These are phyloP conservation scores for Paramecium biaurelia DNA, from an alignment of 73 alveolate genomes.

Conservation along the genomic window DNA sequence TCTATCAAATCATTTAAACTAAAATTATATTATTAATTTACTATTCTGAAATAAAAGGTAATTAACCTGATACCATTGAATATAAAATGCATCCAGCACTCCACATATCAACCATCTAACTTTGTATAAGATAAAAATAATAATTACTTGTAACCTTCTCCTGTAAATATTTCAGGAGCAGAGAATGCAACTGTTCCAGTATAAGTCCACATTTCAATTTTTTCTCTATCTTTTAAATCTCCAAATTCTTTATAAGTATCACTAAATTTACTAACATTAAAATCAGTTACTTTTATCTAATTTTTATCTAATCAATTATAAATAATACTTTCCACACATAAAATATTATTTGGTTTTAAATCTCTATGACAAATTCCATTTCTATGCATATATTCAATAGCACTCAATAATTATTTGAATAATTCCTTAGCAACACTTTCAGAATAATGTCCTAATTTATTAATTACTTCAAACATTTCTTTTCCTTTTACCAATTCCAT, in stretches of 20 bases:
- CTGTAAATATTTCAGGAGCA: constrained; percentile 61
- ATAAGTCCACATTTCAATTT: constrained; percentile 59
- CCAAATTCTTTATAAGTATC: constrained; percentile 50
- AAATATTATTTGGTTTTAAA: constrained; percentile 53
- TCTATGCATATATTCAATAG: constrained; percentile 60
- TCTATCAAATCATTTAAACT: constrained; percentile 38
- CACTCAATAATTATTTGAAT: constrained; percentile 30
- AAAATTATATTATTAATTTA: not conserved
- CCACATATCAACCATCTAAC: constrained; percentile 60
- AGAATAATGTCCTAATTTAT: constrained; percentile 47
- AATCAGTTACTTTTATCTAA: constrained; percentile 51
- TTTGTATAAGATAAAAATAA: not conserved
- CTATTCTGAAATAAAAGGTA: constrained; percentile 58
- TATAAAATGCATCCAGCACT: constrained; percentile 61
- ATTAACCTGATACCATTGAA: constrained; percentile 54
- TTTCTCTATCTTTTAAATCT: constrained; percentile 34
- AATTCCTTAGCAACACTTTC: constrained; percentile 58
- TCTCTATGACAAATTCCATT: constrained; percentile 56
- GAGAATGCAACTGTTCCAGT: constrained; percentile 64
- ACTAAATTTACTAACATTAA: constrained; percentile 58
- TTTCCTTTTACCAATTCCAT: constrained; percentile 59
- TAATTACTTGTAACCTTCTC: constrained; percentile 37
- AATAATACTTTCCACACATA: constrained; percentile 35
- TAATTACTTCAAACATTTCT: constrained; percentile 62
- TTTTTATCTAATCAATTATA: not conserved